A percentile compares a stretch with the other conserved stretches of the same genome.
phyloP scores from a whole-genome alignment of 1,284 basidiomycete species.

The Tilletiopsis washingtonensis region DNA sequence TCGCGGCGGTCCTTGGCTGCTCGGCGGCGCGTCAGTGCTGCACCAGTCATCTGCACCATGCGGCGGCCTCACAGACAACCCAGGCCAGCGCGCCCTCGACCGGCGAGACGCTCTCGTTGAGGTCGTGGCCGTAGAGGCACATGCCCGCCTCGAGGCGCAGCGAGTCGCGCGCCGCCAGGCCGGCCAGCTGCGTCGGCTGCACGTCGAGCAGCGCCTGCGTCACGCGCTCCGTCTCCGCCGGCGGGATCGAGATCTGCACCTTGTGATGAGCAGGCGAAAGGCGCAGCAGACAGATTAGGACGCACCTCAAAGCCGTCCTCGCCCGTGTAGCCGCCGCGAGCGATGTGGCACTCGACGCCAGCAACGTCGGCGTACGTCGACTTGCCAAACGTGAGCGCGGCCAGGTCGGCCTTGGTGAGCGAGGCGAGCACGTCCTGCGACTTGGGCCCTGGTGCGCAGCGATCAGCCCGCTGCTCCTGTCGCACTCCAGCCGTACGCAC shows the following conservation, averaged over 20 bases:
- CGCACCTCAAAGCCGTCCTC: slow-evolving; percentile 93
- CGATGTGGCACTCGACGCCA: slow-evolving; percentile 64
- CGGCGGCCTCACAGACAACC: slow-evolving; percentile 65
- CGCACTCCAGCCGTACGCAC: slow-evolving; percentile 50
- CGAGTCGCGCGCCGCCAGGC: slow-evolving; percentile 86
- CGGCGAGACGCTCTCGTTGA: slow-evolving; percentile 71
- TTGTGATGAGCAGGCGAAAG: not conserved
- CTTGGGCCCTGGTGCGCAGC: slow-evolving; percentile 56
- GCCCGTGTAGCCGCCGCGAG: slow-evolving; percentile 95
- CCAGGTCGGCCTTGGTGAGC: slow-evolving; percentile 61
- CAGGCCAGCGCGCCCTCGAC: slow-evolving; percentile 80
- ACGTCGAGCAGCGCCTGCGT: slow-evolving; percentile 60
- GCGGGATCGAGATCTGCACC: slow-evolving; percentile 69
- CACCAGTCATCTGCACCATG: not conserved
- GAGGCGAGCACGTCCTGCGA: slow-evolving; percentile 69
- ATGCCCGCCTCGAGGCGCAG: slow-evolving; percentile 93
- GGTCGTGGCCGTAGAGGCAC: slow-evolving; percentile 94
- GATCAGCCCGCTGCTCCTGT: no score
- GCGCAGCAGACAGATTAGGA: no score
- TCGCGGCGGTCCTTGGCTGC: slow-evolving; percentile 72
- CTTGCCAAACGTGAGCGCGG: slow-evolving; percentile 41
- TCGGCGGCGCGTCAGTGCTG: not conserved
- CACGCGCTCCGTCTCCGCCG: slow-evolving; percentile 63
- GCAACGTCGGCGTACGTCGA: slow-evolving; percentile 55
- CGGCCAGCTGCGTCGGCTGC: slow-evolving; percentile 69